Percentiles rank a stretch among this genome's conserved stretches.
Conservation (phyloP, 164 flowering plant genomes). For the Euptelea pleiosperma region DNA sequence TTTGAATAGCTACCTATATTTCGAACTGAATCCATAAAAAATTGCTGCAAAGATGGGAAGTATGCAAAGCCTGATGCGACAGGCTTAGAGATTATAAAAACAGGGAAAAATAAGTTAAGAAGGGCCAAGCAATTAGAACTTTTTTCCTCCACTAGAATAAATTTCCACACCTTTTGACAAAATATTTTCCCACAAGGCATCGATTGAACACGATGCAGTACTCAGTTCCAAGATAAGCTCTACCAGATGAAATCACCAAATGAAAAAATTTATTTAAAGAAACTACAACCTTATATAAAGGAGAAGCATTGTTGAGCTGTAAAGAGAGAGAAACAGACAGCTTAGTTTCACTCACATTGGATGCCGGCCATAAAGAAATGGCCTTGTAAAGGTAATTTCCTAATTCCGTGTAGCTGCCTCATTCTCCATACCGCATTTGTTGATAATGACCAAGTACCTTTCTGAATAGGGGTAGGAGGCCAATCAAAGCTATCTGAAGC, state of each 20-base stretch:
- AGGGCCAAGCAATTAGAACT: background rate
- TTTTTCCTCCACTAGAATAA: background rate
- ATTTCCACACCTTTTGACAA: background rate
- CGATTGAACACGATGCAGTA: slow-evolving; percentile 4
- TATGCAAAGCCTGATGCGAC: too few relatives aligned
- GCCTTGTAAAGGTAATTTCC: slow-evolving; percentile 6
- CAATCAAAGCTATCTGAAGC: slow-evolving; percentile 73
- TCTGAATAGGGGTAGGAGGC: slow-evolving; percentile 61
- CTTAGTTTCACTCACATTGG: slow-evolving; percentile 21
- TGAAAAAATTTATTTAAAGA: background rate
- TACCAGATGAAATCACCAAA: slow-evolving; percentile 6
- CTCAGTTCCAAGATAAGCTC: background rate
- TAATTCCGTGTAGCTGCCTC: slow-evolving; percentile 28
- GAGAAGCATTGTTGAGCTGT: background rate
- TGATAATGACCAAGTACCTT: slow-evolving; percentile 48
- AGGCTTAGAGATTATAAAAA: too few relatives aligned
- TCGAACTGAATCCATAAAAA: too few relatives aligned
- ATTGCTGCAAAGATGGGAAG: too few relatives aligned
- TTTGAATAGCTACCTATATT: too few relatives aligned
- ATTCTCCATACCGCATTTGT: slow-evolving; percentile 43
- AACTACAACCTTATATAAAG: background rate
- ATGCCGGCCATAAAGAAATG: background rate
- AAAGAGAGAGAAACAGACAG: slow-evolving; percentile 15
- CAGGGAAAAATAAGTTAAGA: background rate
- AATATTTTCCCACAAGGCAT: background rate